Percentiles rank a stretch among this genome's conserved stretches.
These are phyloP conservation scores for Lagenidium giganteum DNA, from an alignment of 352 stramenopile species.

Conservation along the genomic window DNA sequence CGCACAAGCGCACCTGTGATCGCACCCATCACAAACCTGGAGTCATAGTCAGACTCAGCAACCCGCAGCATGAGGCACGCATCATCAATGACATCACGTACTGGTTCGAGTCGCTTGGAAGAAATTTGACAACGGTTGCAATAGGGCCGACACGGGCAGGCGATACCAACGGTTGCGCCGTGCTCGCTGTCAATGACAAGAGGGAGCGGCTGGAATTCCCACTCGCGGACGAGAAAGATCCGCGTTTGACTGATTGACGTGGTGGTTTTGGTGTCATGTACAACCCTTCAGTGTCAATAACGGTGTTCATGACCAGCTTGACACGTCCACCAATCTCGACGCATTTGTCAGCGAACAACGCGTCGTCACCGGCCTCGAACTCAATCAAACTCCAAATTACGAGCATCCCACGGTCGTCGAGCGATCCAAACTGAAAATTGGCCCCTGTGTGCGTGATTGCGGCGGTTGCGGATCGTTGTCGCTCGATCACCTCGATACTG, in stretches of 20 bases:
- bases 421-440: slow-evolving; percentile 64
- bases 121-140: slow-evolving; percentile 40
- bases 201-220: neutral
- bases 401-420: slow-evolving; percentile 62
- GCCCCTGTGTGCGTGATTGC: slow-evolving; percentile 9
- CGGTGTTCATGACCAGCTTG: slow-evolving; percentile 59
- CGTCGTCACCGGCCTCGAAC: slow-evolving; percentile 33
- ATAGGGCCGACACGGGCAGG: slow-evolving; percentile 29
- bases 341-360: slow-evolving; percentile 46
- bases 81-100: slow-evolving; percentile 16
- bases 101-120: slow-evolving; percentile 53
- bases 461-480: slow-evolving; percentile 1
- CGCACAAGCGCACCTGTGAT: slow-evolving; percentile 28
- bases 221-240: neutral
- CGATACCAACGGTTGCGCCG: slow-evolving; percentile 4
- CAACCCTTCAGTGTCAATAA: slow-evolving; percentile 59
- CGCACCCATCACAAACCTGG: slow-evolving; percentile 48
- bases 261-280: too few species aligned
- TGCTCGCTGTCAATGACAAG: slow-evolving; percentile 3
- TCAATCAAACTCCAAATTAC: slow-evolving; percentile 75
- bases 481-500: slow-evolving; percentile 29
- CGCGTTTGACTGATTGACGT: neutral
- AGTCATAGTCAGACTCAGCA: neutral
- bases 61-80: slow-evolving; percentile 10
- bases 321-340: slow-evolving; percentile 57